phyloP scores from a whole-genome alignment of 768 basidiomycete genomes.

The Hysterangium stoloniferum region DNA sequence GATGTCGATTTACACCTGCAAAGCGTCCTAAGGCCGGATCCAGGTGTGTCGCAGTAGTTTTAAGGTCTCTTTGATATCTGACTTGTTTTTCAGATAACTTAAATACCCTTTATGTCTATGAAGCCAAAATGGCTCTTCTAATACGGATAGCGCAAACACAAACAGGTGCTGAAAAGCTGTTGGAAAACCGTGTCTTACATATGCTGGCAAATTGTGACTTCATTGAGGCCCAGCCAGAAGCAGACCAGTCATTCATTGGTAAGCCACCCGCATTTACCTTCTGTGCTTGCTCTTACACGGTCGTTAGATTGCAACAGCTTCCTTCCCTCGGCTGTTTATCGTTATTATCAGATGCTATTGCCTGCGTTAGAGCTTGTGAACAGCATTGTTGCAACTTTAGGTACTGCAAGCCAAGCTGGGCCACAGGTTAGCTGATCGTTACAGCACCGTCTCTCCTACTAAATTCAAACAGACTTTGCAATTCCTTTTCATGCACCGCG shows the following conservation, averaged over 20 bases:
- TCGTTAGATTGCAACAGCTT: slow-evolving; percentile 72
- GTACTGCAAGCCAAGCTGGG: slow-evolving; percentile 58
- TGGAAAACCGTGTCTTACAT: slow-evolving; percentile 70
- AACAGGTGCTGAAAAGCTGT: slow-evolving; percentile 73
- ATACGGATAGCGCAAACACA: slow-evolving; percentile 77
- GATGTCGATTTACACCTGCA: slow-evolving; percentile 72
- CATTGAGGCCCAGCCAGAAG: slow-evolving; percentile 76
- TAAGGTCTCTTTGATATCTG: background rate
- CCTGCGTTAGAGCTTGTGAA: slow-evolving; percentile 79
- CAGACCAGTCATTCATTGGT: slow-evolving; percentile 80
- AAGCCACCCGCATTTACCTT: slow-evolving; percentile 14
- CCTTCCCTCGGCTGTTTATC: slow-evolving; percentile 76
- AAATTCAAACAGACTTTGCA: slow-evolving; percentile 50
- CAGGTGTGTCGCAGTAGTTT: slow-evolving; percentile 45
- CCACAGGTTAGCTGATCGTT: slow-evolving; percentile 37
- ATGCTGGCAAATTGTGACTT: slow-evolving; percentile 80
- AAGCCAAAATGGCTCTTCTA: slow-evolving; percentile 88
- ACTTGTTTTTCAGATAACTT: slow-evolving; percentile 56
- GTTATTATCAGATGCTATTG: slow-evolving; percentile 87
- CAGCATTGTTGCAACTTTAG: slow-evolving; percentile 71
- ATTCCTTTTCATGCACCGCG: slow-evolving; percentile 75
- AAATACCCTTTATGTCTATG: slow-evolving; percentile 89
- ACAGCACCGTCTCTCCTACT: background rate
- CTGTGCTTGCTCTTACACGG: background rate
- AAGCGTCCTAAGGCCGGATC: slow-evolving; percentile 78